Evolutionary conservation across 345 rosid genomes (phyloP), one percentile per base, ranked within the genome.

Genomic region (Eucalyptus polyanthemos): DNA sequence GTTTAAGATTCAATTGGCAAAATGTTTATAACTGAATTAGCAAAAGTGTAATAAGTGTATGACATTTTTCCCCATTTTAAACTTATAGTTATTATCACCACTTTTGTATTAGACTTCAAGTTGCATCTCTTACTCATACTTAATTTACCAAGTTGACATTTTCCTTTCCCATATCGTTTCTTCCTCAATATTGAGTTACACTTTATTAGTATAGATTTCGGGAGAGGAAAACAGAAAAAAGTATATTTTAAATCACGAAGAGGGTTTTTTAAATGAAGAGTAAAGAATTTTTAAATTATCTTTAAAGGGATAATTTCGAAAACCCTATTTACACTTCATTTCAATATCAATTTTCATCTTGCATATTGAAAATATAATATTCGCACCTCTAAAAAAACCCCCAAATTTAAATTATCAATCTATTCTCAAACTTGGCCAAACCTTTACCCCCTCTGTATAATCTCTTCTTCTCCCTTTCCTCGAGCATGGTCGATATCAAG

Each of bases 1-100:
- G 25, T 53, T 53, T 53, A 53, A 0, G 5, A 21, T 53, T 53
- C 24, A 53, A 53, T 53, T 53, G 1, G 0, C 4, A 19, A 53
- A 53, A 53, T 21, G 1, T 53, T 53, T 53, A 53, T 53, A 53
- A 53, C 0, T 4, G 4, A 19, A 53, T 53, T 19, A 1, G 5
- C 1, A 53, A 53, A 53, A 53, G 11, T 21, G 2, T 53, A 53
- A 53, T 19, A 53, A 19, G 9, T 53, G 25, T 53, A 53, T 53
- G 11, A 4, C 25, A 4, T 53, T 53, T 53, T 53, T 8, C 2
- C 25, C 5, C 25, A 53, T 53, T 53, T 53, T 21, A 62, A 62
- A 25, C 67, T 11, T 60, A 25, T 5, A 11, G 8, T 60, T 60
- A 6, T 27, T 60, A 25, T 53, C 15, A 2, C 15, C 34, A 62